A percentile compares a stretch with the other conserved stretches of the same genome.
Conservation (phyloP, 2,329 filamentous ascomycete genomes). For the Fusarium euwallaceae region DNA sequence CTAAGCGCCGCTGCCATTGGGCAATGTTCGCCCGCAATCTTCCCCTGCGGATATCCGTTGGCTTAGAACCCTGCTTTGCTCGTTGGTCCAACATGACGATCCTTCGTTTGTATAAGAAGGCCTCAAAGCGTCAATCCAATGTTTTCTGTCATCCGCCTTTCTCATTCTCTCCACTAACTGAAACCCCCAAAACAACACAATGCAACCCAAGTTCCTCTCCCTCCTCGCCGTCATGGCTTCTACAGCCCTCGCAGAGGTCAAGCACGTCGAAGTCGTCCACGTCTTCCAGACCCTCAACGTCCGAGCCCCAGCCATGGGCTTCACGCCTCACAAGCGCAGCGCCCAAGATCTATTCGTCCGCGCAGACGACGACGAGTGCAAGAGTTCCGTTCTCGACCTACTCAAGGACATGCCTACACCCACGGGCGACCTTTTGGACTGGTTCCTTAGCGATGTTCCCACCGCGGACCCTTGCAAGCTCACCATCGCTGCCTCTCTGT, state of each 20-base stretch:
- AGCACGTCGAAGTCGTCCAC: conserved; percentile 28
- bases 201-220: conserved; percentile 21
- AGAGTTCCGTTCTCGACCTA: not conserved
- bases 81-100: not conserved
- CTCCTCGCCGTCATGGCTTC: conserved; percentile 23
- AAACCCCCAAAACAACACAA: not conserved
- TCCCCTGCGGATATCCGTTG: not conserved
- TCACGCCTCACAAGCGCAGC: conserved; percentile 29
- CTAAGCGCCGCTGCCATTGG: not conserved
- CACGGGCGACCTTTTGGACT: not conserved
- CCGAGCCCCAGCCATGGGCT: conserved; percentile 14
- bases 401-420: not conserved
- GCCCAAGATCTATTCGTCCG: conserved; percentile 2
- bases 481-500: conserved; percentile 22
- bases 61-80: not conserved
- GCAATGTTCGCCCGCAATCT: not conserved
- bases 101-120: conserved; percentile 2
- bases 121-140: not conserved
- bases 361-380: not conserved
- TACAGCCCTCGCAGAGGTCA: conserved; percentile 10
- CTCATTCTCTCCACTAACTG: not conserved
- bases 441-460: not conserved
- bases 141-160: not conserved
- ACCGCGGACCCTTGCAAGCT: conserved; percentile 23
- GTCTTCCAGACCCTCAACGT: conserved; percentile 32